These are phyloP conservation scores for Xylaria grammica DNA, from an alignment of 495 filamentous ascomycete species.

Conservation along the genomic window DNA sequence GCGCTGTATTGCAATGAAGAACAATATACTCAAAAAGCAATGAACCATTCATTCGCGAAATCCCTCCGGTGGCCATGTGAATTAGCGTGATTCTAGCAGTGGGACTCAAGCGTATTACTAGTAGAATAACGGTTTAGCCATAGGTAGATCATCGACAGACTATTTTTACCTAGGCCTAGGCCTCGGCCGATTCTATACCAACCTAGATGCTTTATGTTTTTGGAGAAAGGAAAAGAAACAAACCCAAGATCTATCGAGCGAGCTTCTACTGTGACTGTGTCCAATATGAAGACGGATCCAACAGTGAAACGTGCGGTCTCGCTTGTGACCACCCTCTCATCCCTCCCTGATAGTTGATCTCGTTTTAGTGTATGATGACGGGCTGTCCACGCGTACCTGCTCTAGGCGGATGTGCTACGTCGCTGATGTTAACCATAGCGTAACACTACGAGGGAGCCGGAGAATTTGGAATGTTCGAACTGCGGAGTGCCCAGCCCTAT, in stretches of 20 bases:
- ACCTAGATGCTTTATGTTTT: background rate
- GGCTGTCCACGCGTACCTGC: background rate
- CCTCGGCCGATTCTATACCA: background rate
- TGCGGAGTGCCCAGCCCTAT: conserved; percentile 13
- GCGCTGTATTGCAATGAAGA: background rate
- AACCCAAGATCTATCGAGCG: background rate
- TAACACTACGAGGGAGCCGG: background rate
- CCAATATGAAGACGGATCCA: background rate
- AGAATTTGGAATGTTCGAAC: conserved; percentile 10
- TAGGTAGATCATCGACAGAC: too few relatives aligned
- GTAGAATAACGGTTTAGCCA: background rate
- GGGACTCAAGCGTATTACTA: background rate
- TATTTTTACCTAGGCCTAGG: too few relatives aligned
- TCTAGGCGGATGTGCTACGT: background rate
- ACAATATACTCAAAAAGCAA: background rate
- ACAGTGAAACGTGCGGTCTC: background rate
- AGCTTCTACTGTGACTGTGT: too few relatives aligned
- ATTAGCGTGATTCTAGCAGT: too few relatives aligned
- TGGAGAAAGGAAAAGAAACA: background rate
- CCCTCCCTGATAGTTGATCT: background rate
- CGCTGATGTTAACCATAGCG: background rate
- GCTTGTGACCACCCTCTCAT: background rate
- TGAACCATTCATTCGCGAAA: too few relatives aligned
- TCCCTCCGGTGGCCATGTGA: too few relatives aligned
- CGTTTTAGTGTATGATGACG: background rate